Conservation (phyloP, 495 filamentous ascomycete genomes). For the Penicillium steckii region DNA sequence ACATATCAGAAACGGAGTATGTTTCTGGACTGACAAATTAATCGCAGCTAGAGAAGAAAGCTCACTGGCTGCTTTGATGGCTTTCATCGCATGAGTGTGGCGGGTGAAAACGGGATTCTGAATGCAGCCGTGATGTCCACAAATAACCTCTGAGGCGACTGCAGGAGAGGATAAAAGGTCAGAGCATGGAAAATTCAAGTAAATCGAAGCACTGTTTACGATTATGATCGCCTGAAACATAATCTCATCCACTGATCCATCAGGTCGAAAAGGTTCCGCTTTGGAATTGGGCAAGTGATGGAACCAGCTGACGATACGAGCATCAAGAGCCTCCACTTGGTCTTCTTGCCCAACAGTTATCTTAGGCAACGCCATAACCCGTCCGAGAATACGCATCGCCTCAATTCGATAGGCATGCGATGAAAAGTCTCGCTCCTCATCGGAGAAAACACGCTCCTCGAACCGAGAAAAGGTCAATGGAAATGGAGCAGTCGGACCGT, state of each 20-base stretch:
- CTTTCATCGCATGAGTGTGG: constrained; percentile 75
- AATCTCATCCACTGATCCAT: constrained; percentile 76
- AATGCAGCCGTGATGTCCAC: constrained; percentile 42
- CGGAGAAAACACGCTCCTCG: constrained; percentile 44
- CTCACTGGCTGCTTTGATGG: constrained; percentile 71
- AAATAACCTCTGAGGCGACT: constrained; percentile 47
- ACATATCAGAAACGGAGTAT: constrained; percentile 90
- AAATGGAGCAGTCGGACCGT: constrained; percentile 35
- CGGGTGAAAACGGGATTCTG: constrained; percentile 52
- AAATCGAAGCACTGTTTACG: constrained; percentile 55
- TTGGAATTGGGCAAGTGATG: constrained; percentile 79
- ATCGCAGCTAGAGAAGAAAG: constrained; percentile 77
- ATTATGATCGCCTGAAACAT: constrained; percentile 91
- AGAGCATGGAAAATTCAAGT: constrained; percentile 49
- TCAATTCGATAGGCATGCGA: constrained; percentile 53
- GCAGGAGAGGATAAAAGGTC: constrained; percentile 48
- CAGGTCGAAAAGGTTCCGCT: constrained; percentile 63
- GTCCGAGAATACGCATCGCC: constrained; percentile 69
- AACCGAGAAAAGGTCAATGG: constrained; percentile 43
- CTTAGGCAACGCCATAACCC: constrained; percentile 56
- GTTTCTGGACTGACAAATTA: constrained; percentile 66
- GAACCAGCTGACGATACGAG: constrained; percentile 76
- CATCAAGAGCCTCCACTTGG: constrained; percentile 60
- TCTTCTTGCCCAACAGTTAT: constrained; percentile 43
- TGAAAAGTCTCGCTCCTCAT: constrained; percentile 47